Base-by-base conservation (phyloP, 225 moss, liverwort and hornwort species). In the Pseudoscleropodium purum region DNA sequence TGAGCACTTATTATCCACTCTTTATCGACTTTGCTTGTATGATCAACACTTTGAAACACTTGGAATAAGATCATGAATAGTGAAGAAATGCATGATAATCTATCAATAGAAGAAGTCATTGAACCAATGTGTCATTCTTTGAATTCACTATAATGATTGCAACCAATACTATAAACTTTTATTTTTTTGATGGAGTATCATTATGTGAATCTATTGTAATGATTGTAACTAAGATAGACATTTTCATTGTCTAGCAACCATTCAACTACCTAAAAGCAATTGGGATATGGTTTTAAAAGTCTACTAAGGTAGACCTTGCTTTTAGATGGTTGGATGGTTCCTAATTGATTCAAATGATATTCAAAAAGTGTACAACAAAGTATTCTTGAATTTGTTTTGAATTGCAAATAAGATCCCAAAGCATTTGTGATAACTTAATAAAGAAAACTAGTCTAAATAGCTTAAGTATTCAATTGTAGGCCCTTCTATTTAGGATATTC, bases 371-470 rank as follows among this genome's bases (percentile, higher is more conserved):
- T 18, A 8, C 27, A n/a, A 13, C 1, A 59, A 25, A 11, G 18
- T 57, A 1, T 37, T 26, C 1, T 10, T 17, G 7, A 5, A 80
- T 19, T 14, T 82, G 31, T 37, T 21, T 0, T 2, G 1, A 41
- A 59, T 31, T 81, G 9, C 1, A 0, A 61, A 0, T 30, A 14
- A 41, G 6, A 59, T 31, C 9, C 9, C 4, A 21, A 13, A 41
- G 41, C 39, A 59, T 13, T 60, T 30, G 9, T 41, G 6, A 61
- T 13, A 59, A 18, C 5, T 39, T n/a, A 2, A 39, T 29, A 15
- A 26, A 25, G 1, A 16, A 56, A 25, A 59, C 2, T 41, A 60
- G 2, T 31, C 14, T 39, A 9, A 39, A 8, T 61, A 18, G 14
- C 7, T 61, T 61, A 4, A 14, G 4, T 81, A 3, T 8, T 19